Conservation (phyloP, 169 alveolate genomes). For the Plasmodium gonderi region DNA sequence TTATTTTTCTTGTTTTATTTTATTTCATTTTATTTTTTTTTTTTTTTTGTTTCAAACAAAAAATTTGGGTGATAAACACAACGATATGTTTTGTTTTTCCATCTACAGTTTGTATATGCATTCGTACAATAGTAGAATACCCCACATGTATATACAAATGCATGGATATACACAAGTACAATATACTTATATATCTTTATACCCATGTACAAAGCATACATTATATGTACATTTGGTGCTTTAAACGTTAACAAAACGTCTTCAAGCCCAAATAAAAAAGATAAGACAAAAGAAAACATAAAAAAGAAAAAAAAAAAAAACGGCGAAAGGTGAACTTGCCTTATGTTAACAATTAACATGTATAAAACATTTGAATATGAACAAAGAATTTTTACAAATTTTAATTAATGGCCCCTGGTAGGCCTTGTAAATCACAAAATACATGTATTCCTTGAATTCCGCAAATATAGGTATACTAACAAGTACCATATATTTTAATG, state of each 20-base stretch:
- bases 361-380: not conserved
- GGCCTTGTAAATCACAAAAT: not conserved
- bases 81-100: too few species aligned
- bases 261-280: not conserved
- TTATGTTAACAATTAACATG: not conserved
- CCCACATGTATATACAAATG: not conserved
- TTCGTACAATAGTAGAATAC: not conserved
- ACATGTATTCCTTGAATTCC: not conserved
- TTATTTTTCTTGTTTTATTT: not conserved
- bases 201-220: conserved; percentile 11
- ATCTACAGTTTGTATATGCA: too few species aligned
- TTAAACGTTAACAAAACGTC: not conserved
- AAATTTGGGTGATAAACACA: too few species aligned
- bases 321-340: not conserved
- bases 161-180: not conserved
- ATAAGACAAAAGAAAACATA: not conserved
- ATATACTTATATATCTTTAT: not conserved
- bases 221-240: conserved; percentile 4
- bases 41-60: too few species aligned
- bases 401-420: not conserved
- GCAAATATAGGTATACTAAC: not conserved
- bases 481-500: not conserved
- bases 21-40: not conserved
- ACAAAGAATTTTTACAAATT: not conserved
- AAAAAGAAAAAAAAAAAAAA: not conserved